Conservation (phyloP, 768 basidiomycete species). For the Mycena galopus region DNA sequence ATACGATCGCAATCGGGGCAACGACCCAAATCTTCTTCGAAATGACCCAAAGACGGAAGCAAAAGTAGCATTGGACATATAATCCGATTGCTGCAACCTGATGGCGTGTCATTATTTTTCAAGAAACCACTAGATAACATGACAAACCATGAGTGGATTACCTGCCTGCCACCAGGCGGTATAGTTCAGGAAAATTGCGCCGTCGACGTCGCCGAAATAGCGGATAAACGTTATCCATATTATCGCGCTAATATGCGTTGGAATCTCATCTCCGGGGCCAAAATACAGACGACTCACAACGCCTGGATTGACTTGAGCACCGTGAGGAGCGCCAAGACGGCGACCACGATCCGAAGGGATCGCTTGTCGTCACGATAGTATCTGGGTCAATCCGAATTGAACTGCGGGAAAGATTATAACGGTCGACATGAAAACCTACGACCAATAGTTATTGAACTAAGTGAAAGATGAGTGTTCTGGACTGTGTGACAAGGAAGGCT, state of each 20-base stretch:
- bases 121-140: not conserved
- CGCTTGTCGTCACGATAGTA: too few species aligned
- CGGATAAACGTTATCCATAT: conserved; percentile 3
- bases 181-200: conserved; percentile 13
- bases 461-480: too few species aligned
- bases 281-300: not conserved
- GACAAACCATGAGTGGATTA: conserved; percentile 14
- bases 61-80: too few species aligned
- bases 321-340: not conserved
- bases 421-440: conserved; percentile 1
- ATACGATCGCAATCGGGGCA: not conserved
- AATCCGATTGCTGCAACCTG: conserved; percentile 14
- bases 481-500: too few species aligned
- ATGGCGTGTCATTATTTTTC: not conserved
- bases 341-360: not conserved
- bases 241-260: not conserved
- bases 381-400: too few species aligned
- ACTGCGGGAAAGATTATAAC: too few species aligned
- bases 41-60: conserved; percentile 18
- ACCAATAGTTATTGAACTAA: too few species aligned
- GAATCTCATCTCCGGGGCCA: not conserved
- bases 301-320: conserved; percentile 3
- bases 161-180: conserved; percentile 20
- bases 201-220: conserved; percentile 6
- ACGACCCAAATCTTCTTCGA: conserved; percentile 17